A percentile compares a stretch with the other conserved stretches of the same genome.
Evolutionary conservation across 345 rosid genomes (phyloP).

Genomic region (Schrenkiella parvula): DNA sequence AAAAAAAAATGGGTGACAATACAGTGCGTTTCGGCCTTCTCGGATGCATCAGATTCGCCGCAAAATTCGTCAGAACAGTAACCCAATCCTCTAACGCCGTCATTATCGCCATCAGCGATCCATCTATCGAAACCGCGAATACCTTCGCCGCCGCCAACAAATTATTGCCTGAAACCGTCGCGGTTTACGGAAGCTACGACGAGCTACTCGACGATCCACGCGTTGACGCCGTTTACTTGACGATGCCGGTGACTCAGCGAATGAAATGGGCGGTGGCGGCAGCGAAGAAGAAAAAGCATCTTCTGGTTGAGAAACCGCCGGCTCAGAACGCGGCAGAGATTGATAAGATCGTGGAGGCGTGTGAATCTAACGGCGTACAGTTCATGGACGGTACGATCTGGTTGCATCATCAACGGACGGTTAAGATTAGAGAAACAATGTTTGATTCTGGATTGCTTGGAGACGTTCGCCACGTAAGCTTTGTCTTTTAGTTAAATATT

Average conservation of each 20-base stretch:
- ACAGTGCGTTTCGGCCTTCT: constrained; percentile 55
- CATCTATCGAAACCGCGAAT: constrained; percentile 52
- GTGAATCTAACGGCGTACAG: constrained; percentile 59
- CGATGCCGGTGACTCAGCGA: constrained; percentile 54
- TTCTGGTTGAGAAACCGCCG: constrained; percentile 64
- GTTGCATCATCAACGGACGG: constrained; percentile 72
- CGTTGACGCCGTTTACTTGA: constrained; percentile 60
- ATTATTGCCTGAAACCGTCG: constrained; percentile 32
- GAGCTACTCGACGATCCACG: constrained; percentile 43
- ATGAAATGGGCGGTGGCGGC: constrained; percentile 54
- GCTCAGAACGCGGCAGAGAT: constrained; percentile 51
- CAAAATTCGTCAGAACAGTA: constrained; percentile 57
- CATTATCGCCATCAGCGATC: constrained; percentile 52
- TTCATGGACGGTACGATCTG: constrained; percentile 79
- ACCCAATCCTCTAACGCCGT: constrained; percentile 41
- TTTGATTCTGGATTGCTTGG: constrained; percentile 48
- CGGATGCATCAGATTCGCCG: constrained; percentile 53
- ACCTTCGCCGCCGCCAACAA: constrained; percentile 44
- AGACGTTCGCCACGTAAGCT: constrained; percentile 35
- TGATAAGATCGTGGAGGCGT: constrained; percentile 52
- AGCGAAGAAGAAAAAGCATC: constrained; percentile 54
- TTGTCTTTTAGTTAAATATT: neutral
- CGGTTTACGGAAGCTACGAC: constrained; percentile 56
- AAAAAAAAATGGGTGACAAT: constrained; percentile 22
- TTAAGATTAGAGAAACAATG: constrained; percentile 43